Evolutionary conservation across 179 eudicot species (phyloP).

Genomic region (Actinidia arguta): DNA sequence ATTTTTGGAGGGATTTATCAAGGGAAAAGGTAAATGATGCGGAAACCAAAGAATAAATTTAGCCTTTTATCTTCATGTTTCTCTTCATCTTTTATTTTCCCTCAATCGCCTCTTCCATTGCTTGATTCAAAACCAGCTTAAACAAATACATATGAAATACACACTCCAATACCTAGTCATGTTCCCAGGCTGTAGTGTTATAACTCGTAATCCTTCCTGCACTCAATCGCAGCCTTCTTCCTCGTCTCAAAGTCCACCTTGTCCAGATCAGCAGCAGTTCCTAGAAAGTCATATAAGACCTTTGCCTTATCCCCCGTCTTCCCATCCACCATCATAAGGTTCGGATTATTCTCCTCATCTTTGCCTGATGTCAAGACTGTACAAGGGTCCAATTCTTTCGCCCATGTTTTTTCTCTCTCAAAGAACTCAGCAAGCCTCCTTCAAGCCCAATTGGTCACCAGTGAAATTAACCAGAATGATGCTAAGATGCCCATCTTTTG

Average conservation of each 20-base stretch:
- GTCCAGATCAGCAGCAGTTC: constrained; percentile 74
- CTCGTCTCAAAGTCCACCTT: constrained; percentile 73
- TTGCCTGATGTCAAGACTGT: constrained; percentile 49
- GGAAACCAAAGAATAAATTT: too few species aligned
- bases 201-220: constrained; percentile 60
- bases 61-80: too few species aligned
- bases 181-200: constrained; percentile 29
- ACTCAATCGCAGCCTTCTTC: constrained; percentile 72
- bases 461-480: constrained; percentile 70
- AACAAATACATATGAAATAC: background rate
- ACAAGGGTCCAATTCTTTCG: constrained; percentile 76
- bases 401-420: constrained; percentile 79
- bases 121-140: too few species aligned
- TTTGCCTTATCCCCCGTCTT: constrained; percentile 78
- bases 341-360: constrained; percentile 74
- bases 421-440: constrained; percentile 82
- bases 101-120: too few species aligned
- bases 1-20: too few species aligned
- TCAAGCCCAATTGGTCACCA: constrained; percentile 72
- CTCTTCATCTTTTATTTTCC: too few species aligned
- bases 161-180: background rate
- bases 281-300: constrained; percentile 81
- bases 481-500: constrained; percentile 86
- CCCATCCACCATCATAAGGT: constrained; percentile 66
- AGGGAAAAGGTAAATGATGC: too few species aligned